phyloP scores from a whole-genome alignment of 306 rosid species.

The Dryas alaskensis region DNA sequence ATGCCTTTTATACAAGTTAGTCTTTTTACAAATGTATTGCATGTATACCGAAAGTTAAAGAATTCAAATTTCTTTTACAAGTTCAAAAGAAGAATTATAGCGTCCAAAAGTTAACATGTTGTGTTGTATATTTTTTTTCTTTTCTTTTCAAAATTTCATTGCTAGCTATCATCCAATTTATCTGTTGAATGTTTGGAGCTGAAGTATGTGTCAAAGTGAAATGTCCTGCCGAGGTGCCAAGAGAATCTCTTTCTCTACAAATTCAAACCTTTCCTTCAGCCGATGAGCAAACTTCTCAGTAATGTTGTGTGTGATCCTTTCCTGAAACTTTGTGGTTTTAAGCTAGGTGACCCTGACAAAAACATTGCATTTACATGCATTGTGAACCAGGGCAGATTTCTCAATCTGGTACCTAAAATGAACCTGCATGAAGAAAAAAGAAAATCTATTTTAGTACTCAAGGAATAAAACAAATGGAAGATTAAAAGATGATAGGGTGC shows the following conservation, averaged over 20 bases:
- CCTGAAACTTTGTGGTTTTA: slow-evolving; percentile 59
- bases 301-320: slow-evolving; percentile 57
- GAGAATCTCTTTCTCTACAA: slow-evolving; percentile 59
- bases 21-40: too few species aligned
- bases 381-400: slow-evolving; percentile 42
- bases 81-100: too few species aligned
- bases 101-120: too few species aligned
- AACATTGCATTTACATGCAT: slow-evolving; percentile 60
- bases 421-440: slow-evolving; percentile 40
- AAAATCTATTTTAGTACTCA: background rate
- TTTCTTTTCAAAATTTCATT: too few species aligned
- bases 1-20: too few species aligned
- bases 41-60: too few species aligned
- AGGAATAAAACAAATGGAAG: too few species aligned
- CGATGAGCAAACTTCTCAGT: slow-evolving; percentile 44
- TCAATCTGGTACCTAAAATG: slow-evolving; percentile 60
- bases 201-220: background rate
- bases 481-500: background rate
- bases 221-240: slow-evolving; percentile 17
- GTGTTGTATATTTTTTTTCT: too few species aligned
- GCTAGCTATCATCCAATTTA: background rate
- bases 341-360: slow-evolving; percentile 55
- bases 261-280: slow-evolving; percentile 48
- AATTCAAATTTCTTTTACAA: too few species aligned
- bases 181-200: background rate